Conservation (phyloP, 768 basidiomycete genomes). For the Xerocomus brunneocitrinus region DNA sequence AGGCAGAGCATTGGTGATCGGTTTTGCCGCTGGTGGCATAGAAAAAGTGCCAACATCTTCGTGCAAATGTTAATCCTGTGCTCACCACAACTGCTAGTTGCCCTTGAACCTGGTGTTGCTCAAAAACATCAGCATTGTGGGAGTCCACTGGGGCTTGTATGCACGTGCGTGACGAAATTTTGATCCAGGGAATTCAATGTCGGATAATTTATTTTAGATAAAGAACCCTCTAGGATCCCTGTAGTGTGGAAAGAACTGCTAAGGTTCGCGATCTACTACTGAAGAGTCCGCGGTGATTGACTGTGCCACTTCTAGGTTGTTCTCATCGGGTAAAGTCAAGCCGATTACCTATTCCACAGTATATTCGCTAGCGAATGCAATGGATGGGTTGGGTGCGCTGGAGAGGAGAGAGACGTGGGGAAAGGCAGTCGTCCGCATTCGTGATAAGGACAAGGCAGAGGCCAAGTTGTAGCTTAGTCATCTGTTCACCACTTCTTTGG, state of each 20-base stretch:
- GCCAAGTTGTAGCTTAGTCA: constrained; percentile 37
- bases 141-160: constrained; percentile 87
- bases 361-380: constrained; percentile 63
- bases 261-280: constrained; percentile 36
- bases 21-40: constrained; percentile 40
- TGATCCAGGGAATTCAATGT: not conserved
- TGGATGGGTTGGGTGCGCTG: constrained; percentile 67
- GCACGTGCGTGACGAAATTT: constrained; percentile 40
- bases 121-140: constrained; percentile 81
- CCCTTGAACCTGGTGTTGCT: constrained; percentile 80
- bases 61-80: not conserved
- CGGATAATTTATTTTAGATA: constrained; percentile 34
- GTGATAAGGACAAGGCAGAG: constrained; percentile 38
- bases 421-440: constrained; percentile 70
- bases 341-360: constrained; percentile 69
- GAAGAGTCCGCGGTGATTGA: constrained; percentile 1
- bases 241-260: constrained; percentile 72
- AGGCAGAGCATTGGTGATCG: constrained; percentile 88
- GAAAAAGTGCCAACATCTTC: constrained; percentile 13
- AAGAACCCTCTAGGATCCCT: constrained; percentile 61
- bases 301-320: constrained; percentile 43
- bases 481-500: not conserved
- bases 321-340: constrained; percentile 57
- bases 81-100: constrained; percentile 43
- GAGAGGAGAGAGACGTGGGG: constrained; percentile 91